These are phyloP conservation scores for Chionographis japonica DNA, from an alignment of 106 monocot genomes.

Conservation along the genomic window DNA sequence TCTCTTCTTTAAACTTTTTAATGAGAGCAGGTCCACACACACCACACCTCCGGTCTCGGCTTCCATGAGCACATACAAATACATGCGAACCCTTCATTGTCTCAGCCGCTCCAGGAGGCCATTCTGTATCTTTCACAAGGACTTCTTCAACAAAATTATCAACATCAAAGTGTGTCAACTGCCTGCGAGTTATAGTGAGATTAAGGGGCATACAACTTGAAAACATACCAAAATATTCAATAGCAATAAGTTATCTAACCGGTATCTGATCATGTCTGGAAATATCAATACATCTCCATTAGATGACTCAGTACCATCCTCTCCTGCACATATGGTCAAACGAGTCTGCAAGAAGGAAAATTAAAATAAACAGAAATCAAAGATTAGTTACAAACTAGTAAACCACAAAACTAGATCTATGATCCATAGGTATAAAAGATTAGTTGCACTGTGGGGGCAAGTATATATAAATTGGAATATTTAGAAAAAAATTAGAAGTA, in stretches of 20 bases:
- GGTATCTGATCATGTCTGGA: conserved; percentile 97
- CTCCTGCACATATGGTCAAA: conserved; percentile 89
- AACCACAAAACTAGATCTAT: too few species aligned
- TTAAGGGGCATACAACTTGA: not conserved
- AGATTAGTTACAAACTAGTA: too few species aligned
- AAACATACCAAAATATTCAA: not conserved
- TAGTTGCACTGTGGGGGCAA: too few species aligned
- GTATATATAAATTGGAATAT: too few species aligned
- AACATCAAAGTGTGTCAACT: conserved; percentile 83
- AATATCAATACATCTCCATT: conserved; percentile 97
- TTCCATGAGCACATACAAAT: conserved; percentile 92
- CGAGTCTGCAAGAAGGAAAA: conserved; percentile 45
- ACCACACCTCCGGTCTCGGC: conserved; percentile 85
- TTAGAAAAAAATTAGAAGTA: too few species aligned
- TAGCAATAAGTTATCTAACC: conserved; percentile 18
- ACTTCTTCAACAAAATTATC: conserved; percentile 87
- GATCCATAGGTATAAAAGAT: too few species aligned
- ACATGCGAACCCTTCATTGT: conserved; percentile 68
- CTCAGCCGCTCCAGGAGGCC: conserved; percentile 58
- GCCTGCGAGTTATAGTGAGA: conserved; percentile 37
- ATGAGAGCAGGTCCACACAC: conserved; percentile 82
- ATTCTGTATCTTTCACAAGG: conserved; percentile 73
- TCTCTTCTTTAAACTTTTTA: conserved; percentile 80
- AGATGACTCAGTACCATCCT: conserved; percentile 88
- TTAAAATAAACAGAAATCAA: too few species aligned